These are phyloP conservation scores for Streptanthus diversifolius DNA, from an alignment of 345 rosid genomes.

Conservation along the genomic window DNA sequence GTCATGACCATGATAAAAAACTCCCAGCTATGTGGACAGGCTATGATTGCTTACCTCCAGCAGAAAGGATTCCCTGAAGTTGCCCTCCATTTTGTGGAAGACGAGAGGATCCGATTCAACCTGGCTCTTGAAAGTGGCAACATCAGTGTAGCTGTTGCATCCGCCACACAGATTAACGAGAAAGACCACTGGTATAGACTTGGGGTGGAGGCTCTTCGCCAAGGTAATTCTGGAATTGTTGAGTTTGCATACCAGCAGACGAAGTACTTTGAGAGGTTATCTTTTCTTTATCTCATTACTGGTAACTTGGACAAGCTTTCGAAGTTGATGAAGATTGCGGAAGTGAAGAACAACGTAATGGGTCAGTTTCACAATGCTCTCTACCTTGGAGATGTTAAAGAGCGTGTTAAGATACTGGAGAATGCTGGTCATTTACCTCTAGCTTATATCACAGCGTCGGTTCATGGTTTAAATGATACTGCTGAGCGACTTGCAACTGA, in stretches of 20 bases:
- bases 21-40: neutral
- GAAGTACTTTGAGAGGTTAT: neutral
- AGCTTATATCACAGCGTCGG: neutral
- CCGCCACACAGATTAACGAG: neutral
- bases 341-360: conserved; percentile 1
- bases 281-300: neutral
- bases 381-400: conserved; percentile 1
- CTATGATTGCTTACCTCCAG: neutral
- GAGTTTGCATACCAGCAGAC: conserved; percentile 5
- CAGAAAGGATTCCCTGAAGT: conserved; percentile 2
- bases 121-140: conserved; percentile 6
- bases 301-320: neutral
- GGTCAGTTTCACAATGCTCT: conserved; percentile 1
- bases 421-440: neutral
- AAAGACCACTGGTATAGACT: neutral
- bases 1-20: neutral
- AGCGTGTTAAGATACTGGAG: conserved; percentile 6
- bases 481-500: neutral
- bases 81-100: neutral
- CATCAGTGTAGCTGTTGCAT: neutral
- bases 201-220: conserved; percentile 1
- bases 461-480: neutral
- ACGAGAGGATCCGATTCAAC: neutral
- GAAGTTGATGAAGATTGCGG: neutral
- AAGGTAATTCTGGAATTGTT: neutral